Evolutionary conservation across 2,329 filamentous ascomycete genomes (phyloP).

Genomic region (Mariannaea sp.): DNA sequence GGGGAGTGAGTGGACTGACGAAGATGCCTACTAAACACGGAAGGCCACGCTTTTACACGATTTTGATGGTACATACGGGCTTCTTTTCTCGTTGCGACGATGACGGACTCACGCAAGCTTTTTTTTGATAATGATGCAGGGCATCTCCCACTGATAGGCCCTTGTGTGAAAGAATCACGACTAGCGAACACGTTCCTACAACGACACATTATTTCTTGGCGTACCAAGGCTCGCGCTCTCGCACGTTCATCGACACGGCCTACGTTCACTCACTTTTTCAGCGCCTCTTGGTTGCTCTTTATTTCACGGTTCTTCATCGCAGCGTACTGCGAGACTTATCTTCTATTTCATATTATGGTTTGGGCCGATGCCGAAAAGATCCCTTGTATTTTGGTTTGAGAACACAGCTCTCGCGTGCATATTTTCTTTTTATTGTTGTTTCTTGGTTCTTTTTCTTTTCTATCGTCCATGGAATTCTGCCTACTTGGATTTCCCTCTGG

Average conservation of each 20-base stretch:
- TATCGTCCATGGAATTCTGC: background rate
- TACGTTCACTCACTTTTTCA: background rate
- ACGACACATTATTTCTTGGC: conserved; percentile 11
- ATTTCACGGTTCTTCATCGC: background rate
- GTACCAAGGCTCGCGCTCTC: conserved; percentile 6
- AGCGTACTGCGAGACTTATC: conserved; percentile 1
- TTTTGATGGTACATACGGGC: conserved; percentile 29
- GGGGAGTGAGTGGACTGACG: conserved; percentile 70
- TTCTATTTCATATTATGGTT: conserved; percentile 18
- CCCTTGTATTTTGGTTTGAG: conserved; percentile 8
- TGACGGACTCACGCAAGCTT: conserved; percentile 37
- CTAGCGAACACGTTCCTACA: conserved; percentile 19
- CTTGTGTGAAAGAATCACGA: conserved; percentile 33
- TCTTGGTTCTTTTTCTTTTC: background rate
- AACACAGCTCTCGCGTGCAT: conserved; percentile 11
- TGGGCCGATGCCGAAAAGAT: conserved; percentile 17
- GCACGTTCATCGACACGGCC: background rate
- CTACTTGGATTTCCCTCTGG: background rate
- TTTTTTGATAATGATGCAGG: conserved; percentile 37
- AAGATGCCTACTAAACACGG: conserved; percentile 59
- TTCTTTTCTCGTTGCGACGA: conserved; percentile 29
- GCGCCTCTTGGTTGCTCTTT: background rate
- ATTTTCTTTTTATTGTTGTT: no score
- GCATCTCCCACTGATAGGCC: conserved; percentile 34
- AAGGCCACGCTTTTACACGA: conserved; percentile 18